Percentiles rank a stretch among this genome's conserved stretches.
phyloP scores from a whole-genome alignment of 1,284 basidiomycete genomes.

The Leccinum cinnamomeum region DNA sequence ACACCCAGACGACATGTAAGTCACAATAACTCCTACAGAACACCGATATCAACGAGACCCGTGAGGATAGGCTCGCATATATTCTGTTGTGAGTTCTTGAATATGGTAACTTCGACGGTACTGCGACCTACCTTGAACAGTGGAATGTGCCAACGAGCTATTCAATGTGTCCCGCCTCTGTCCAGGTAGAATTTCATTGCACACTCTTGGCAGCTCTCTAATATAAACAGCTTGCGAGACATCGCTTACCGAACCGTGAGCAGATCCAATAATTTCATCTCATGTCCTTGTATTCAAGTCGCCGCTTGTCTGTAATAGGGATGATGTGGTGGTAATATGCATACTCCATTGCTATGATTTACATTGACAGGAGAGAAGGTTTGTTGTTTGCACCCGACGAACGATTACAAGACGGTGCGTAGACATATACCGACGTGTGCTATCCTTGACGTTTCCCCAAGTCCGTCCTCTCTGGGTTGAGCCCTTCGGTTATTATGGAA shows the following conservation, averaged over 20 bases:
- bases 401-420: constrained; percentile 82
- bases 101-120: neutral
- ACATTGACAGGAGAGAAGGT: constrained; percentile 45
- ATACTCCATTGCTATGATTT: neutral
- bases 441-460: constrained; percentile 31
- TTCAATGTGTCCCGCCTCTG: constrained; percentile 76
- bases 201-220: constrained; percentile 5
- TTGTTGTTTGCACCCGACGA: constrained; percentile 75
- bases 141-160: constrained; percentile 81
- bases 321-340: constrained; percentile 72
- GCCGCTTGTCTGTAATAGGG: constrained; percentile 43
- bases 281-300: constrained; percentile 5
- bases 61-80: constrained; percentile 65
- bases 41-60: constrained; percentile 20
- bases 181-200: constrained; percentile 49
- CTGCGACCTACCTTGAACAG: constrained; percentile 36
- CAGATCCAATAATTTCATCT: neutral
- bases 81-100: constrained; percentile 62
- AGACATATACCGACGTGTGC: constrained; percentile 29
- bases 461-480: constrained; percentile 82
- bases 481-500: constrained; percentile 70
- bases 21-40: constrained; percentile 1
- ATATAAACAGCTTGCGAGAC: constrained; percentile 69
- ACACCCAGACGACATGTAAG: constrained; percentile 48
- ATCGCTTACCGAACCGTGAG: constrained; percentile 72